These are phyloP conservation scores for Syzygium jambos DNA, from an alignment of 345 rosid genomes.

Conservation along the genomic window DNA sequence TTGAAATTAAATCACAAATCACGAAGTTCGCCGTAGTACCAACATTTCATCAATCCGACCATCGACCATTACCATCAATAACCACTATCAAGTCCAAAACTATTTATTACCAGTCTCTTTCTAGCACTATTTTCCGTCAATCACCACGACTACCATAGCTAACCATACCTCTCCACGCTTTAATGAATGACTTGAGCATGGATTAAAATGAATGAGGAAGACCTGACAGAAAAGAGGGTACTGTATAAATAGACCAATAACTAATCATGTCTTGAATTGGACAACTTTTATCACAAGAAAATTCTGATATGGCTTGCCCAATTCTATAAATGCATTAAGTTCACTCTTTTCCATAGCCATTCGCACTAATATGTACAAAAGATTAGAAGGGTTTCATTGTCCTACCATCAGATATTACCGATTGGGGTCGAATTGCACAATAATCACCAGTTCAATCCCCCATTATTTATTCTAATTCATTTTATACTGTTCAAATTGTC, in stretches of 20 bases:
- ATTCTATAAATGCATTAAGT: neutral
- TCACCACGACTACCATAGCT: neutral
- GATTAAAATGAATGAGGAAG: neutral
- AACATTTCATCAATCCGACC: neutral
- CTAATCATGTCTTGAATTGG: neutral
- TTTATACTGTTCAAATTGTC: neutral
- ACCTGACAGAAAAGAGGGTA: neutral
- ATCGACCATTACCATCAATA: neutral
- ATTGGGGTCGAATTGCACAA: neutral
- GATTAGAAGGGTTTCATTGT: neutral
- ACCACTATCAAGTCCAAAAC: neutral
- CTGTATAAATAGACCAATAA: neutral
- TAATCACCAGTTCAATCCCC: neutral
- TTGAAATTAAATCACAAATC: neutral
- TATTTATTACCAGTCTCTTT: neutral
- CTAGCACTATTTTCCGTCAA: neutral
- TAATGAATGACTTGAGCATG: neutral
- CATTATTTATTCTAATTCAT: neutral
- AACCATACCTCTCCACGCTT: neutral
- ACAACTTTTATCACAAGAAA: neutral
- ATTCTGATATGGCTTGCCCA: neutral
- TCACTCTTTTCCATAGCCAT: neutral
- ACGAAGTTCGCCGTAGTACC: neutral
- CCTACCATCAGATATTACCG: neutral
- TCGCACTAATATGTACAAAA: neutral